phyloP scores from a whole-genome alignment of 192 early-diverging fungal genomes.

The Backusella tuberculispora region DNA sequence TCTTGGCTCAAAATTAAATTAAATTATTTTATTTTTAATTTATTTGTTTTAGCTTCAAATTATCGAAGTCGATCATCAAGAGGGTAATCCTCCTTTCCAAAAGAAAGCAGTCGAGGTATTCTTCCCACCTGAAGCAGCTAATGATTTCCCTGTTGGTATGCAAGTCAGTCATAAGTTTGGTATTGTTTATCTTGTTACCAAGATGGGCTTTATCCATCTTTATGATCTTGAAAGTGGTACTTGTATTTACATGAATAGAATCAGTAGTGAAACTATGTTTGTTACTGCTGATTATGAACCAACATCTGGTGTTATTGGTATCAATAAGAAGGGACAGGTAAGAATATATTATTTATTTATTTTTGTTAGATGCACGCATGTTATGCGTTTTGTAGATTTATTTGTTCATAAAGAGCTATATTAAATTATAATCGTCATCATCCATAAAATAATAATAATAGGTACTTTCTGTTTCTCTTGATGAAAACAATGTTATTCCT shows the following conservation, averaged over 20 bases:
- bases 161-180: constrained; percentile 94
- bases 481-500: constrained; percentile 89
- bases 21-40: too few relatives aligned
- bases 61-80: constrained; percentile 95
- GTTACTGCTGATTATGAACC: constrained; percentile 88
- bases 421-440: background rate
- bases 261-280: constrained; percentile 97
- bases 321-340: constrained; percentile 95
- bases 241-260: constrained; percentile 98
- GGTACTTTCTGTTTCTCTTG: constrained; percentile 95
- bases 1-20: background rate
- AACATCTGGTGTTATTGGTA: constrained; percentile 87
- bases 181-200: constrained; percentile 95
- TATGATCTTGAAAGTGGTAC: constrained; percentile 95
- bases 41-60: constrained; percentile 75
- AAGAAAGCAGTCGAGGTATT: constrained; percentile 94
- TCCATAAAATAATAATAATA: constrained; percentile 36
- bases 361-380: too few relatives aligned
- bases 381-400: background rate
- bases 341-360: too few relatives aligned
- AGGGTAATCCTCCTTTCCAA: constrained; percentile 86
- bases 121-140: constrained; percentile 94
- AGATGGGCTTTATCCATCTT: constrained; percentile 97
- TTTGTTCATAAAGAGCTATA: background rate
- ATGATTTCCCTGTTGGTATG: constrained; percentile 97